Evolutionary conservation across 192 early-diverging fungal species (phyloP), one percentile per base, ranked within the genome.

Genomic region (Coemansia erecta): DNA sequence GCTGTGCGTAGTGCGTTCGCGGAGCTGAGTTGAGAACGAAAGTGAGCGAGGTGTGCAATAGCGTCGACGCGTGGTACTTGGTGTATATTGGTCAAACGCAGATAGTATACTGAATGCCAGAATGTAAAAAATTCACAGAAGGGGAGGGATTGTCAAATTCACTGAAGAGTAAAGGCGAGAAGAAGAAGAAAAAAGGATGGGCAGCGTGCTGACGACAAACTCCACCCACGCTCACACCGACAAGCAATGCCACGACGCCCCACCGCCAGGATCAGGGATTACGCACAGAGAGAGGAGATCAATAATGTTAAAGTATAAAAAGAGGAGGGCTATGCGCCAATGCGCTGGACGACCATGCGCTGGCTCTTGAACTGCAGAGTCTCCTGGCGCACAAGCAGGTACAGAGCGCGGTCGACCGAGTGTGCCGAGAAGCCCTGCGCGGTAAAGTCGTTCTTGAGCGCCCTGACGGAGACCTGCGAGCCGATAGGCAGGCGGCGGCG

Each of bases 401-500:
- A 85, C 52, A 95, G 73, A 15, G 93, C 93, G 40, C 86, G 74
- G 33, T 77, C 74, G 43, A 90, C 72, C n/a, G 90, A 83, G 41
- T 75, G 69, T 12, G 83, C 73, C 11, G 81, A 70, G 45, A 75
- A 75, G 31, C 77, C 77, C 68, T 75, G 72, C 11, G 58, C 68
- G 28, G 62, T 44, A 49, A 91, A 80, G 64, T 89, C 82, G 57
- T 84, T 82, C 72, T 82, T 86, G 51, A 91, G 73, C 9, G 77
- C 81, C 24, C 68, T 77, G 35, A 82, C 81, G 33, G 81, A 83
- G 24, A 89, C 83, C 63, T 87, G 87, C 18, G 89, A 91, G 47
- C 97, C 97, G 52, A 95, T 85, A 7, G 94, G 90, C 53, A 99
- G 64, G 24, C 97, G 89, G 33, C 85, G 79, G 50, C 88, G 87